A percentile compares a stretch with the other conserved stretches of the same genome.
Conservation (phyloP, 768 basidiomycete species). For the Lactarius indigo region DNA sequence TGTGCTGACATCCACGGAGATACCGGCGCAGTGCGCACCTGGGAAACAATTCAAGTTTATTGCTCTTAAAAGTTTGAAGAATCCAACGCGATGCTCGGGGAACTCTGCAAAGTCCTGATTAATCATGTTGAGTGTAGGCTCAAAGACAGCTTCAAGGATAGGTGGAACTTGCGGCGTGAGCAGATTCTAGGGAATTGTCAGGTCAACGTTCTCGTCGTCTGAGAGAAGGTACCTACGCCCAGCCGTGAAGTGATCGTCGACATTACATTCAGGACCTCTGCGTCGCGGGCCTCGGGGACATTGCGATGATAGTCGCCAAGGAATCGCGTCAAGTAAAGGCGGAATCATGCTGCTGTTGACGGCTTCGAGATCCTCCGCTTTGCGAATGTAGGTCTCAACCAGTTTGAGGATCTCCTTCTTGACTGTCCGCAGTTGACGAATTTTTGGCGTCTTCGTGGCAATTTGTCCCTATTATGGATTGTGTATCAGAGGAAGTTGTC, state of each 20-base stretch:
- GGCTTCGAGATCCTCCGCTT: conserved; percentile 93
- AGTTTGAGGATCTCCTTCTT: conserved; percentile 98
- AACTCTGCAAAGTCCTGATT: conserved; percentile 99
- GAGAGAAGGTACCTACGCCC: conserved; percentile 55
- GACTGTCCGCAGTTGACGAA: conserved; percentile 89
- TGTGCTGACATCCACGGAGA: background rate
- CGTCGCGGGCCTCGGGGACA: conserved; percentile 89
- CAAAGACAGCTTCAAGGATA: conserved; percentile 94
- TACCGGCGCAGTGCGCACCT: conserved; percentile 51
- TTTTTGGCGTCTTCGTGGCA: conserved; percentile 95
- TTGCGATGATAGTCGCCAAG: conserved; percentile 97
- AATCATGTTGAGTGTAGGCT: conserved; percentile 97
- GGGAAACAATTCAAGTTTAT: conserved; percentile 96
- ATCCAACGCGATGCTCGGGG: conserved; percentile 95
- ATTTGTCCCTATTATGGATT: conserved; percentile 56
- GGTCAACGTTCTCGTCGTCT: conserved; percentile 19
- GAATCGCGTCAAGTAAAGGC: conserved; percentile 90
- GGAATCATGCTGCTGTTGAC: conserved; percentile 93
- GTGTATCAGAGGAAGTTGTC: conserved; percentile 16
- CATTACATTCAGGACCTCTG: conserved; percentile 97
- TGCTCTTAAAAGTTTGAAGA: conserved; percentile 92
- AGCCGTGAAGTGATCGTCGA: conserved; percentile 87
- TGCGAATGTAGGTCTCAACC: conserved; percentile 97
- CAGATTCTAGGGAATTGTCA: conserved; percentile 49
- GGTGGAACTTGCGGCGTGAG: conserved; percentile 93